Base-by-base conservation (phyloP, 331 rosid species). In the Spiraea crenata region DNA sequence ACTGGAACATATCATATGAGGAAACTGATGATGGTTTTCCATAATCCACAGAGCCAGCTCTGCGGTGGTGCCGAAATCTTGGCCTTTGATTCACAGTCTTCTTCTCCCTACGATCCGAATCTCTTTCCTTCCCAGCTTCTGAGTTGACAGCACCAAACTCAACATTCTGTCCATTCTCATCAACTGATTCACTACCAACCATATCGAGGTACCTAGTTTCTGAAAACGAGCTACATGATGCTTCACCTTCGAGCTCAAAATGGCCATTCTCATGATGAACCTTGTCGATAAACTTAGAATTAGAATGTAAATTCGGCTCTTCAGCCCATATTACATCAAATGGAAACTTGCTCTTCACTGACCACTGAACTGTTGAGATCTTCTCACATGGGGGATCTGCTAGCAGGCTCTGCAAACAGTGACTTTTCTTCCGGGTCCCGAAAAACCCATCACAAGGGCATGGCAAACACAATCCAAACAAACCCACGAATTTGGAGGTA, bases 381-480 rank as follows among this genome's bases (percentile, higher is more conserved):
- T 71, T 85, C 74, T 68, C 72, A 3, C 73, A 61, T 1, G 89
- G 71, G 70, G 66, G 11, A 57, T 82, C 79, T 16, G 56, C 77
- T 3, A 82, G 57, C 45, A 65, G 72, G 68, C 70, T 82, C 35
- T 79, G 82, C 56, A 79, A 74, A 81, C 86, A 82, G 47, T 55
- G 40, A 65, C 63, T 61, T 25, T 69, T 71, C 44, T 61, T 58
- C 42, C 82, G 76, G 63, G 64, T 77, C 68, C 86, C 71, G 35
- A 82, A 82, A 20, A 52, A 65, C 15, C 86, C 82, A 54, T 85
- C 80, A 61, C 84, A 79, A 38, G 89, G 79, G 47, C 82, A 74
- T 4, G 85, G 87, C 60, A 85, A 62, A 51, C 71, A 67, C 41
- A 77, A 69, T 51, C 87, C 89, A 71, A 85, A 82, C 38, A 85